These are phyloP conservation scores for Leersia perrieri DNA, from an alignment of 176 grass and related monocot genomes.

Conservation along the genomic window DNA sequence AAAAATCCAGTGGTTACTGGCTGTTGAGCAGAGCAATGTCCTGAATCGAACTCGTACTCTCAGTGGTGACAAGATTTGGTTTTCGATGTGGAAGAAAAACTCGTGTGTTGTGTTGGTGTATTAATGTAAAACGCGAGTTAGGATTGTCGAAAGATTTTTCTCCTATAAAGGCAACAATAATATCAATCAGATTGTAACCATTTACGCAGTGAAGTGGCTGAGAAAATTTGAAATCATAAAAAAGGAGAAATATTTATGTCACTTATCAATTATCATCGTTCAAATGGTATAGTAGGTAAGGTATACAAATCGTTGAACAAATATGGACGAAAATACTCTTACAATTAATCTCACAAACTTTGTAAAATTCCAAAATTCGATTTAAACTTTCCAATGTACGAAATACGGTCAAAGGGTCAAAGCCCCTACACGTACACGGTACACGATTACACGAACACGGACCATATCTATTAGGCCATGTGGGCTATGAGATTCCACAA, in stretches of 20 bases:
- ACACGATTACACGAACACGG: background rate
- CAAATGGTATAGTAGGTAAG: too few species aligned
- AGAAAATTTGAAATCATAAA: too few species aligned
- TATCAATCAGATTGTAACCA: background rate
- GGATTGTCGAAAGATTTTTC: too few species aligned
- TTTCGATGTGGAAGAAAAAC: background rate
- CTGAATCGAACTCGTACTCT: background rate
- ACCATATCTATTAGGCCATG: too few species aligned
- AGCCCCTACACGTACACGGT: background rate
- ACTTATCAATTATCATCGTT: too few species aligned
- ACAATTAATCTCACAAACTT: too few species aligned
- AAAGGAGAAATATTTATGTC: too few species aligned
- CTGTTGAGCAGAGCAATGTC: background rate
- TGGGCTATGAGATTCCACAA: too few species aligned
- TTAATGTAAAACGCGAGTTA: background rate
- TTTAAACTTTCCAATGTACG: background rate
- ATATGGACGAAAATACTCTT: too few species aligned
- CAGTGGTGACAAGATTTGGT: too few species aligned
- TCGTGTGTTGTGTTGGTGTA: background rate
- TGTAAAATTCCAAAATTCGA: too few species aligned
- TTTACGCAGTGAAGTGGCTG: background rate
- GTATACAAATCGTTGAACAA: too few species aligned
- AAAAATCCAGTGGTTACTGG: background rate
- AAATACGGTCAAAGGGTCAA: background rate
- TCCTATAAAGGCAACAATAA: background rate